Conservation (phyloP, 352 stramenopile genomes). For the Pythium brassicae region DNA sequence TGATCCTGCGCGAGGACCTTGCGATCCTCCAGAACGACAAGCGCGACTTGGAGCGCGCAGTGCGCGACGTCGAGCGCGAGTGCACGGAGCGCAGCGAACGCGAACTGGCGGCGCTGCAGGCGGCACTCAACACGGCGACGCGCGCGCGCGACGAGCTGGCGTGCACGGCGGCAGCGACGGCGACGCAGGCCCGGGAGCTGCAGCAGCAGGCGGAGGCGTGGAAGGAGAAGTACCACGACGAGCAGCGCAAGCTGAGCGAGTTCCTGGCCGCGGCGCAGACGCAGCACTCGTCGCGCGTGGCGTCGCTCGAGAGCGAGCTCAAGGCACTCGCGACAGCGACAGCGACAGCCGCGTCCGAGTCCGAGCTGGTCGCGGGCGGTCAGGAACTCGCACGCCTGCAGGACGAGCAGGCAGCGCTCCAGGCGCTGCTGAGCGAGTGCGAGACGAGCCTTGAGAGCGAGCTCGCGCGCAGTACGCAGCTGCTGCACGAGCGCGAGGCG, state of each 20-base stretch:
- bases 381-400: background rate
- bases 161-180: conserved; percentile 30
- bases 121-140: conserved; percentile 25
- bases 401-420: background rate
- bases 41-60: conserved; percentile 25
- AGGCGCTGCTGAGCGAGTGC: conserved; percentile 1
- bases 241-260: conserved; percentile 15
- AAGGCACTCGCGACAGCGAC: background rate
- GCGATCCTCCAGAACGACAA: conserved; percentile 36
- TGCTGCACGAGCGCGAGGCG: conserved; percentile 4
- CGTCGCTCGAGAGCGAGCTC: conserved; percentile 12
- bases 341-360: background rate
- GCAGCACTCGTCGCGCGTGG: conserved; percentile 7
- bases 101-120: conserved; percentile 33
- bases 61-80: conserved; percentile 30
- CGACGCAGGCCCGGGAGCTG: conserved; percentile 39
- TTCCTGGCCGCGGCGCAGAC: conserved; percentile 11
- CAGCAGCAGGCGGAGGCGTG: conserved; percentile 20
- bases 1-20: conserved; percentile 21
- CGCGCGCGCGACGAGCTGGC: conserved; percentile 42
- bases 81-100: conserved; percentile 25
- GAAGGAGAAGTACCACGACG: conserved; percentile 29
- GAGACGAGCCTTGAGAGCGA: conserved; percentile 7
- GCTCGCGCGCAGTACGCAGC: background rate
- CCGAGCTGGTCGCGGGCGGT: background rate